phyloP scores from a whole-genome alignment of 495 filamentous ascomycete species.

The Penicilliopsis zonata region DNA sequence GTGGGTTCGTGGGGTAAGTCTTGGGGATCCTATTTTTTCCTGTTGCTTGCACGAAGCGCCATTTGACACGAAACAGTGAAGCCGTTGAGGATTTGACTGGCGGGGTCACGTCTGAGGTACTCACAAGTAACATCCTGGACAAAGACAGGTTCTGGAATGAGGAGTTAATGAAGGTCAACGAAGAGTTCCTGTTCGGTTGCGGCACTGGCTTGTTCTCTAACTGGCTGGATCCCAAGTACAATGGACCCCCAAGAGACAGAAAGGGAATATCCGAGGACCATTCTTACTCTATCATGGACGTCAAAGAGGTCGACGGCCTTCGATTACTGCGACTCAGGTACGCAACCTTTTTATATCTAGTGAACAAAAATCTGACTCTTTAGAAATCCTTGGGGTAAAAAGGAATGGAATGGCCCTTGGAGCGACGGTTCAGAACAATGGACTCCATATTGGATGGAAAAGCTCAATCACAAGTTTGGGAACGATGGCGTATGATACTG shows the following conservation, averaged over 20 bases:
- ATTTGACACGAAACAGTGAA: constrained; percentile 37
- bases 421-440: constrained; percentile 86
- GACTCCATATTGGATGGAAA: constrained; percentile 77
- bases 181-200: constrained; percentile 82
- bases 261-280: constrained; percentile 75
- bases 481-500: constrained; percentile 56
- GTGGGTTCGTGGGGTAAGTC: constrained; percentile 60
- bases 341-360: background rate
- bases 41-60: background rate
- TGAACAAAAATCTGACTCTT: too few relatives aligned
- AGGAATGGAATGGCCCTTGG: constrained; percentile 77
- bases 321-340: constrained; percentile 60
- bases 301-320: constrained; percentile 61
- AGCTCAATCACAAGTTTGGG: constrained; percentile 71
- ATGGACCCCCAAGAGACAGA: constrained; percentile 32
- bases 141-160: constrained; percentile 82
- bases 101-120: constrained; percentile 73
- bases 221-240: constrained; percentile 33
- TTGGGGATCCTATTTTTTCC: background rate
- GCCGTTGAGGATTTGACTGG: constrained; percentile 90
- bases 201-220: constrained; percentile 51
- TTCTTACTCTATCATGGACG: constrained; percentile 81
- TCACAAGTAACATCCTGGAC: constrained; percentile 74
- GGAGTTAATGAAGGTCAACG: constrained; percentile 72
- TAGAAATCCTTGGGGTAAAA: constrained; percentile 81